A percentile compares a stretch with the other conserved stretches of the same genome.
These are phyloP conservation scores for Diaporthe australafricana DNA, from an alignment of 2,329 filamentous ascomycete genomes.

Conservation along the genomic window DNA sequence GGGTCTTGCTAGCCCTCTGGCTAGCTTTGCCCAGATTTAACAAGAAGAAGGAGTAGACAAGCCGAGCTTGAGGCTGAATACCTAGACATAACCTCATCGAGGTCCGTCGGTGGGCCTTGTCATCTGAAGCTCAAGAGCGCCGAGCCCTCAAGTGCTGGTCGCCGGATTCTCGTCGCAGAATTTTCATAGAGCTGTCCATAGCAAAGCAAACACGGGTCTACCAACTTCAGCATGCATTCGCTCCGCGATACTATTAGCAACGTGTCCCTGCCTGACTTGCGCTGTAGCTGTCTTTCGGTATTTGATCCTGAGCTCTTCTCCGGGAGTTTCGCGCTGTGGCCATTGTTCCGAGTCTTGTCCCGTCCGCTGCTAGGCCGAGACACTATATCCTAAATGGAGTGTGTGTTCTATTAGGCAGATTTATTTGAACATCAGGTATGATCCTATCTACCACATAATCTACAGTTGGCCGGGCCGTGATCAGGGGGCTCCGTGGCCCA, in stretches of 20 bases:
- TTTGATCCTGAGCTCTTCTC: too few species aligned
- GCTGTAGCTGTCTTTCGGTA: neutral
- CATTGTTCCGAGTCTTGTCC: too few species aligned
- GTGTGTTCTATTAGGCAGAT: neutral
- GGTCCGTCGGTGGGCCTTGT: neutral
- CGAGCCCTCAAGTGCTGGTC: too few species aligned
- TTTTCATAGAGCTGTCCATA: neutral
- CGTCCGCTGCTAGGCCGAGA: too few species aligned
- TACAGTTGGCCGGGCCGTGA: slow-evolving; percentile 12
- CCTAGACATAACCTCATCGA: neutral
- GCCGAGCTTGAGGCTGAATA: slow-evolving; percentile 45
- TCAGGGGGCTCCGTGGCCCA: neutral
- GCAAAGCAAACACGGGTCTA: neutral
- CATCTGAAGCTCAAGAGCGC: neutral
- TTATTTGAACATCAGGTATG: neutral
- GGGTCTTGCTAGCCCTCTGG: slow-evolving; percentile 58
- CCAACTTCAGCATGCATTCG: neutral
- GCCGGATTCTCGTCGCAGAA: neutral
- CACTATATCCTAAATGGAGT: too few species aligned
- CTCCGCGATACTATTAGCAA: neutral
- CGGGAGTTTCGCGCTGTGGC: too few species aligned
- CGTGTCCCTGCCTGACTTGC: neutral
- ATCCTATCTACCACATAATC: slow-evolving; percentile 19
- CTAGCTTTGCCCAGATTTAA: slow-evolving; percentile 55
- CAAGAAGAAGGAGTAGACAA: slow-evolving; percentile 51